A percentile compares a stretch with the other conserved stretches of the same genome.
phyloP scores from a whole-genome alignment of 2,329 filamentous ascomycete genomes.

The Parascedosporium putredinis region DNA sequence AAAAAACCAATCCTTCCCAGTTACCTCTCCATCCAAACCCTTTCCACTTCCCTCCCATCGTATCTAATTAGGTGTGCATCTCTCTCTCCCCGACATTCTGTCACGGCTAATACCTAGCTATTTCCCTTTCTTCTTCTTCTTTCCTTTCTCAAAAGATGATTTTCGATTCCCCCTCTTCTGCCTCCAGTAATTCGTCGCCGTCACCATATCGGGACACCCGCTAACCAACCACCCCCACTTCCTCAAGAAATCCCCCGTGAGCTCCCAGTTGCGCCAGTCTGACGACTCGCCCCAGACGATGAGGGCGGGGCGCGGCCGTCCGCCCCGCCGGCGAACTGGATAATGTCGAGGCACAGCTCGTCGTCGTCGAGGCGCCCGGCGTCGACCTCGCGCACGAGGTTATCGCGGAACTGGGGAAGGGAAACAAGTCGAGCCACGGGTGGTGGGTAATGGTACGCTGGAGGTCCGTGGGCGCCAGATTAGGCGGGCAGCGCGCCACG shows the following conservation, averaged over 20 bases:
- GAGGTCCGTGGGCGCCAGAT: constrained; percentile 19
- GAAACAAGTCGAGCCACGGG: constrained; percentile 26
- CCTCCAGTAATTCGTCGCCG: constrained; percentile 25
- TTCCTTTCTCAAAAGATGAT: neutral
- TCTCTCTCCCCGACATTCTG: too few relatives aligned
- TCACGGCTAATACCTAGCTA: too few relatives aligned
- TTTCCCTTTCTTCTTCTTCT: neutral
- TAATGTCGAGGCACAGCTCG: constrained; percentile 11
- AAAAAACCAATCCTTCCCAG: too few relatives aligned
- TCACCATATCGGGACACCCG: constrained; percentile 25
- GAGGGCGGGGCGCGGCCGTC: constrained; percentile 19
- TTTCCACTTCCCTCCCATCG: too few relatives aligned
- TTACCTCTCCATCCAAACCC: too few relatives aligned
- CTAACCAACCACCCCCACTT: constrained; percentile 31
- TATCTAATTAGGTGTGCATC: too few relatives aligned
- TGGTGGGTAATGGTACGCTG: constrained; percentile 21
- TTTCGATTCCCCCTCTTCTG: constrained; percentile 3
- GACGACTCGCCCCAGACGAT: constrained; percentile 39
- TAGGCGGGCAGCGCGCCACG: neutral
- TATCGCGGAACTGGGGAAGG: constrained; percentile 24
- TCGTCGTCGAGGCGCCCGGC: constrained; percentile 13
- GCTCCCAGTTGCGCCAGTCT: constrained; percentile 35
- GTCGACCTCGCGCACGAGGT: constrained; percentile 15
- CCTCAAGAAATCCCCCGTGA: constrained; percentile 30
- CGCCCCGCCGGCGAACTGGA: neutral